Evolutionary conservation across 2,329 filamentous ascomycete species (phyloP).

Genomic region (Cercospora sp.): DNA sequence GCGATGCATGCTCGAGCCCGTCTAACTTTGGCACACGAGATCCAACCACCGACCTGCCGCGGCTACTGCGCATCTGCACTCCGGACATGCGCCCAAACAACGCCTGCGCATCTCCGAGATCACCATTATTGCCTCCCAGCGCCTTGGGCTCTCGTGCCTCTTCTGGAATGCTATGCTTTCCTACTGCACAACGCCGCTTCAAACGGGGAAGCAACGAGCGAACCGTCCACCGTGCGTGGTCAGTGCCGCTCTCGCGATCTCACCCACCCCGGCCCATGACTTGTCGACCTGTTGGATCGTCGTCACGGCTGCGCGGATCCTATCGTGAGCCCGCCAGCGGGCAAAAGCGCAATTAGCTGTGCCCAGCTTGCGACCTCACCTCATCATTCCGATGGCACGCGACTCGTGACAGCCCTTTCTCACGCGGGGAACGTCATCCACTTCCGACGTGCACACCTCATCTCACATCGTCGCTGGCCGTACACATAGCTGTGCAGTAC

Average conservation of each 20-base stretch:
- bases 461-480: neutral
- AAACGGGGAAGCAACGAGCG: neutral
- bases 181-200: neutral
- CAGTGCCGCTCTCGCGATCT: neutral
- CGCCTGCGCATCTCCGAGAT: neutral
- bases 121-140: neutral
- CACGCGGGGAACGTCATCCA: neutral
- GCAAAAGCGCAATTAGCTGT: neutral
- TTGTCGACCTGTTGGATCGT: conserved; percentile 5
- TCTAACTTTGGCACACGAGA: neutral
- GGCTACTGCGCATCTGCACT: neutral
- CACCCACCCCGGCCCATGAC: neutral
- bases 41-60: neutral
- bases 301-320: conserved; percentile 4
- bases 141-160: neutral
- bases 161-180: neutral
- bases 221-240: neutral
- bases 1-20: neutral
- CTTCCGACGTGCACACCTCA: neutral
- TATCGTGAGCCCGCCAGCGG: conserved; percentile 1
- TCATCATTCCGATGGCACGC: conserved; percentile 4
- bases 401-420: neutral
- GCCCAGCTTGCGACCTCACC: conserved; percentile 6
- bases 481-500: neutral
- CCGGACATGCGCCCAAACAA: neutral